Percentiles rank a stretch among this genome's conserved stretches.
phyloP scores from a whole-genome alignment of 2,329 filamentous ascomycete genomes.

The Diaporthe capsici region DNA sequence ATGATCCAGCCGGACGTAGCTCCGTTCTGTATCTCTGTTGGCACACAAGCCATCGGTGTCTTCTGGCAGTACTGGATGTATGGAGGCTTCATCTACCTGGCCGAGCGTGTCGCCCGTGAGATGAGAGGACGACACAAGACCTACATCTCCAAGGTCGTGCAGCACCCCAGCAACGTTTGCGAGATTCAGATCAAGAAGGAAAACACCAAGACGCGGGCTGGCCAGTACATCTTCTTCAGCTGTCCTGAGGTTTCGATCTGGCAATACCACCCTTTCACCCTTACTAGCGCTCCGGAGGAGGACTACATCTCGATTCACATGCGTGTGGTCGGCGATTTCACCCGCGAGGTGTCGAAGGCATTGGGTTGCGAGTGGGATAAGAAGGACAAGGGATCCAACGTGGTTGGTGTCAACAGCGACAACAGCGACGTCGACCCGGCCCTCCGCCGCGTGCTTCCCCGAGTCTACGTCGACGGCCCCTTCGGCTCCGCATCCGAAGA shows the following conservation, averaged over 20 bases:
- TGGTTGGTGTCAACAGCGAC: constrained; percentile 76
- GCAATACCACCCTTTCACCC: constrained; percentile 91
- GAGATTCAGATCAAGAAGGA: constrained; percentile 96
- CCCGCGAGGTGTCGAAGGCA: constrained; percentile 75
- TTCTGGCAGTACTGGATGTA: constrained; percentile 94
- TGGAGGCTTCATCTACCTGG: constrained; percentile 83
- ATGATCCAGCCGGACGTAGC: constrained; percentile 90
- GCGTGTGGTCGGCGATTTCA: constrained; percentile 87
- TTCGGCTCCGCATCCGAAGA: constrained; percentile 90
- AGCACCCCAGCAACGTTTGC: constrained; percentile 89
- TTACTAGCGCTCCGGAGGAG: constrained; percentile 89
- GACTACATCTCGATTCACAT: constrained; percentile 92
- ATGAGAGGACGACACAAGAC: constrained; percentile 86
- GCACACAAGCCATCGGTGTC: constrained; percentile 76
- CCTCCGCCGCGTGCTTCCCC: constrained; percentile 80
- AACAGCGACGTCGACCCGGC: constrained; percentile 75
- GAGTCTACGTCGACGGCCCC: constrained; percentile 86
- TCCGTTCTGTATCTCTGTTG: constrained; percentile 81
- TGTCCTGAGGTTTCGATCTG: constrained; percentile 88
- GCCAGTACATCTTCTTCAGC: constrained; percentile 91
- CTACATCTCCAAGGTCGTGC: constrained; percentile 89
- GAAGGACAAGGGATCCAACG: constrained; percentile 71
- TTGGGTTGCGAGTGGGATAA: constrained; percentile 83
- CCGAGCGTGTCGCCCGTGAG: constrained; percentile 84
- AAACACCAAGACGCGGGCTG: constrained; percentile 83